Evolutionary conservation across 129 eudicot genomes (phyloP).

Genomic region (Chrysanthemum seticuspe): DNA sequence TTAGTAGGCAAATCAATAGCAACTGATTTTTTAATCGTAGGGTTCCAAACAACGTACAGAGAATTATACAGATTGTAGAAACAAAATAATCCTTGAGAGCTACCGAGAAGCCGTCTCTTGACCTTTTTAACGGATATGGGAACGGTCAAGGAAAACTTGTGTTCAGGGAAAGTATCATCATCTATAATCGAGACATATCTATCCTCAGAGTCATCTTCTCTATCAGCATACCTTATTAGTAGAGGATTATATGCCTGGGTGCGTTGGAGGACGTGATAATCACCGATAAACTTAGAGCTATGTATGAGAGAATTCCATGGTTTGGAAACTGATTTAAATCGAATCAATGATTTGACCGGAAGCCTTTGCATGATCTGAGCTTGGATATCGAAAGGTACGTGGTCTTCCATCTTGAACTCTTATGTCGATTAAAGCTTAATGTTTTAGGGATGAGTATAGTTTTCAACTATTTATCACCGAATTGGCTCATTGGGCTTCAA

Average conservation of each 20-base stretch:
- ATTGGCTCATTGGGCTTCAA: too few relatives aligned
- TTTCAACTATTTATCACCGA: too few relatives aligned
- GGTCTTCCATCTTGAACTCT: too few relatives aligned
- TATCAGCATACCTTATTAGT: background rate
- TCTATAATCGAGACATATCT: background rate
- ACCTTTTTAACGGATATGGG: background rate
- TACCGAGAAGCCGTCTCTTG: too few relatives aligned
- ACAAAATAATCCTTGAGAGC: too few relatives aligned
- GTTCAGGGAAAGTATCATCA: slow-evolving; percentile 5
- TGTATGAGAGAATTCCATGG: slow-evolving; percentile 3
- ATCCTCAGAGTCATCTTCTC: background rate
- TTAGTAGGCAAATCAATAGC: too few relatives aligned
- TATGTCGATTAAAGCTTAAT: too few relatives aligned
- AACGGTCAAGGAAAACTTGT: background rate
- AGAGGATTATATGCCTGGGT: background rate
- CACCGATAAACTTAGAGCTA: background rate
- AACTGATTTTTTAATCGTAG: too few relatives aligned
- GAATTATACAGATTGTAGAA: background rate
- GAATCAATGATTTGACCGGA: slow-evolving; percentile 2
- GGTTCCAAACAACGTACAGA: too few relatives aligned
- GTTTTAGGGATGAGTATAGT: too few relatives aligned
- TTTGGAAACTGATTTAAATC: background rate
- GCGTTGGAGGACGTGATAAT: background rate
- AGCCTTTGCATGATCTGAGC: background rate
- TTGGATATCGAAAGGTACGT: too few relatives aligned